Conservation (phyloP, 2,329 filamentous ascomycete species). For the Fusarium foetens region DNA sequence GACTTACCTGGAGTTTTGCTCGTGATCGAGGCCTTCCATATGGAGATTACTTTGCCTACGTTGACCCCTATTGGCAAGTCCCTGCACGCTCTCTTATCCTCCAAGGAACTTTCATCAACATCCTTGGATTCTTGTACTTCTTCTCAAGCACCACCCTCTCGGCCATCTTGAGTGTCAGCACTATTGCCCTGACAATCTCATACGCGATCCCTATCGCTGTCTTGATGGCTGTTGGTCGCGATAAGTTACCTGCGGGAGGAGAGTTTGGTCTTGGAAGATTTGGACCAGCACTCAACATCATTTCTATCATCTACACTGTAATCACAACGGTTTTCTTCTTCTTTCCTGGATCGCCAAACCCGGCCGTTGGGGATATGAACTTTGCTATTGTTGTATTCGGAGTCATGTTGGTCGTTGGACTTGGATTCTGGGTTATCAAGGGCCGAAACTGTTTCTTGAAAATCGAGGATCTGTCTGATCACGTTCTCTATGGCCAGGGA, state of each 20-base stretch:
- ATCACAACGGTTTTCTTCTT: constrained; percentile 66
- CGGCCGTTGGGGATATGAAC: constrained; percentile 61
- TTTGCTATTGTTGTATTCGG: constrained; percentile 66
- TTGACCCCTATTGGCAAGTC: constrained; percentile 60
- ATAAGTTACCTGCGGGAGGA: constrained; percentile 57
- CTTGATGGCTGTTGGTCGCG: constrained; percentile 60
- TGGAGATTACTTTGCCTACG: constrained; percentile 56
- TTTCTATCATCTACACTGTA: constrained; percentile 61
- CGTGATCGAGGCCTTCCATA: constrained; percentile 60
- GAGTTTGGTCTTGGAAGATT: constrained; percentile 58
- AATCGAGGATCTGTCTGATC: constrained; percentile 40
- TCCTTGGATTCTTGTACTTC: constrained; percentile 64
- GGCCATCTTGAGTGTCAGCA: constrained; percentile 65
- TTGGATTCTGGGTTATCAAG: constrained; percentile 61
- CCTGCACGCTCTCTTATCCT: constrained; percentile 62
- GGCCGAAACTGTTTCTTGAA: constrained; percentile 52
- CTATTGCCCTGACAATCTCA: constrained; percentile 65
- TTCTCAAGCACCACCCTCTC: constrained; percentile 63
- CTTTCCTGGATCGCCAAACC: constrained; percentile 59
- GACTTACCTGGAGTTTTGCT: constrained; percentile 64
- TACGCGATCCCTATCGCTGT: constrained; percentile 59
- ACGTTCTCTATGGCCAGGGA: constrained; percentile 18
- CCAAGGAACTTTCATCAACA: constrained; percentile 54
- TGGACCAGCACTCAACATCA: constrained; percentile 55
- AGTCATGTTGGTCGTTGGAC: constrained; percentile 60